Percentiles rank a stretch among this genome's conserved stretches.
These are phyloP conservation scores for Fusarium coicis DNA, from an alignment of 2,329 filamentous ascomycete genomes.

Conservation along the genomic window DNA sequence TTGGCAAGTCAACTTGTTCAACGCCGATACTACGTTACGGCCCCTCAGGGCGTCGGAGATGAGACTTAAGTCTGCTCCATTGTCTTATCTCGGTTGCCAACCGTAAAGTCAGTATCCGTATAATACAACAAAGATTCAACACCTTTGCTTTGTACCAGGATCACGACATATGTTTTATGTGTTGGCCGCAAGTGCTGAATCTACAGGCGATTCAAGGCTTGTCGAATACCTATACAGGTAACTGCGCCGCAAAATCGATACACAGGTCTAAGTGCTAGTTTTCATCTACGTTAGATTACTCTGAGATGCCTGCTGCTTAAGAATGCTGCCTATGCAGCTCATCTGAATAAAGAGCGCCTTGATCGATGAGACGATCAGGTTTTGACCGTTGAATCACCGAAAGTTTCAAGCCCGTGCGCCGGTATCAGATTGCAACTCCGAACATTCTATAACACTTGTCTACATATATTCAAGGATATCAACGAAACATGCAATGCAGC, in stretches of 20 bases:
- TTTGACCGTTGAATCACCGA: constrained; percentile 14
- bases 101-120: constrained; percentile 2
- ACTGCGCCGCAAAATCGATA: not conserved
- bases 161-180: constrained; percentile 15
- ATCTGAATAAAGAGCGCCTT: constrained; percentile 7
- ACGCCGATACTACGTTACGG: constrained; percentile 14
- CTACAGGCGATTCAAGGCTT: not conserved
- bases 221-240: not conserved
- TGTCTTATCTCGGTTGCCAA: constrained; percentile 37
- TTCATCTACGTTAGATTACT: not conserved
- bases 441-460: constrained; percentile 16
- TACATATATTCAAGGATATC: constrained; percentile 31
- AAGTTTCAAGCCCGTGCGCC: constrained; percentile 14
- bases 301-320: not conserved
- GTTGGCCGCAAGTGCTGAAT: constrained; percentile 8
- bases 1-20: constrained; percentile 11
- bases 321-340: not conserved
- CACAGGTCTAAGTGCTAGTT: not conserved
- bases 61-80: constrained; percentile 24
- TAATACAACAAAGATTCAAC: constrained; percentile 3
- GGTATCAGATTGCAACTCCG: constrained; percentile 9
- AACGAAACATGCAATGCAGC: constrained; percentile 12
- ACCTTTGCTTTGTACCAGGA: constrained; percentile 8
- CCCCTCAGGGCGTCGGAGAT: constrained; percentile 30
- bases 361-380: constrained; percentile 13